Evolutionary conservation across 768 basidiomycete genomes (phyloP), one percentile per base, ranked within the genome.

Genomic region (Tylopilus sp.): DNA sequence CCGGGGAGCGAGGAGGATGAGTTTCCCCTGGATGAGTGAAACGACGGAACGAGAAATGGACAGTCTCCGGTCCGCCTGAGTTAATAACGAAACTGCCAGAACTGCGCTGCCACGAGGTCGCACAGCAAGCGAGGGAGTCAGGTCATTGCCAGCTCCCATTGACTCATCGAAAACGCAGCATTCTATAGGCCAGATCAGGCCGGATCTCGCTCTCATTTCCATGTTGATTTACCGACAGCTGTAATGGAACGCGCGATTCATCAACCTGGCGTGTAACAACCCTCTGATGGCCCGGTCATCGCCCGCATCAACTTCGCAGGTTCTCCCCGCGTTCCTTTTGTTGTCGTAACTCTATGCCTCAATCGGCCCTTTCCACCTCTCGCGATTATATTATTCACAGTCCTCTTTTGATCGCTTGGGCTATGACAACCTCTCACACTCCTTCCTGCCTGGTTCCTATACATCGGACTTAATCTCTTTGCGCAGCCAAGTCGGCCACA

Each of bases 331-430:
- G 57, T 59, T 59, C 58, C 55, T 63, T 40, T 63, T 51, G 46
- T 50, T 25, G 26, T 61, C 62, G 62, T 47, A 63, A 63, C 62
- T 64, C 57, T 63, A 66, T 64, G 48, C 62, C 58, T 4, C 11
- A 63, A 59, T 40, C 50, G 43, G 61, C 25, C 47, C 39, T 60
- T 30, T 17, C 50, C 6, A 15, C 15, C 33, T n/a, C 17, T 35
- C 35, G 17, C 17, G 35, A 35, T n/a, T 17, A 35, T 35, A 35
- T 33, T 35, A 17, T 35, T n/a, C 6, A n/a, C 35, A 17, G 4
- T 17, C 35, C 35, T 35, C 35, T n/a, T 35, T 35, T 35, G 35
- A 35, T 35, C 35, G 35, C 15, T 51, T 51, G 22, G 22, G 22
- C 26, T 23, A 31, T 42, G 53, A 50, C 50, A 50, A 28, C 50